Base-by-base conservation (phyloP, 2,329 filamentous ascomycete species). In the Elsinoe perseae region DNA sequence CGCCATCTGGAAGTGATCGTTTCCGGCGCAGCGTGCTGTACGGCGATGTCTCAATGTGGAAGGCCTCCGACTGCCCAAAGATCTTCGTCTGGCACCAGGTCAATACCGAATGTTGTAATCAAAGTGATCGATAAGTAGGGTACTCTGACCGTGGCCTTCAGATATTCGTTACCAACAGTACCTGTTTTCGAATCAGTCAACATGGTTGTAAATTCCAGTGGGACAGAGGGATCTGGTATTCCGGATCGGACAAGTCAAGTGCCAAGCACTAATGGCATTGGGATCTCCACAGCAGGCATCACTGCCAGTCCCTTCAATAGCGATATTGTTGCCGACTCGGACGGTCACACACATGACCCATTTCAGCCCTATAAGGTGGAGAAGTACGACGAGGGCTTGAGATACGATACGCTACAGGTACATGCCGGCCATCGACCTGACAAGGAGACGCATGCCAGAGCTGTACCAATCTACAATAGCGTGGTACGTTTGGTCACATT, bases 291-390 rank as follows among this genome's bases (percentile, higher is more conserved):
- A 3, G 40, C 40, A 21, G 21, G 40, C 7, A 18, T 44, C 20
- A 25, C 40, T 5, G 20, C 40, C 20, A 44, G 40, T 25, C 18
- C 40, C 2, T 44, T 44, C 40, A 44, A 44, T n/a, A 44, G 40
- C 18, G 40, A 21, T 12, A 25, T 44, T 12, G 23, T 25, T 21
- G 25, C 40, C 9, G 40, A 44, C 25, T 8, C 20, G 9, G 8
- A 25, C 20, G 40, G 40, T 2, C 10, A 44, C 20, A 23, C n/a
- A n/a, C 40, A 44, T 25, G 40, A 44, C 25, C 40, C 21, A 10
- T 44, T 44, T n/a, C 40, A 44, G 40, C 40, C 40, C 20, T 44
- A 44, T 9, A 44, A 44, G 40, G 40, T 44, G 18, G 40, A 44
- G 40, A 12, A 25, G 23, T 44, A 14, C 16, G 40, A 44, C 9